These are phyloP conservation scores for Pleurotus tuoliensis DNA, from an alignment of 768 basidiomycete genomes.

Conservation along the genomic window DNA sequence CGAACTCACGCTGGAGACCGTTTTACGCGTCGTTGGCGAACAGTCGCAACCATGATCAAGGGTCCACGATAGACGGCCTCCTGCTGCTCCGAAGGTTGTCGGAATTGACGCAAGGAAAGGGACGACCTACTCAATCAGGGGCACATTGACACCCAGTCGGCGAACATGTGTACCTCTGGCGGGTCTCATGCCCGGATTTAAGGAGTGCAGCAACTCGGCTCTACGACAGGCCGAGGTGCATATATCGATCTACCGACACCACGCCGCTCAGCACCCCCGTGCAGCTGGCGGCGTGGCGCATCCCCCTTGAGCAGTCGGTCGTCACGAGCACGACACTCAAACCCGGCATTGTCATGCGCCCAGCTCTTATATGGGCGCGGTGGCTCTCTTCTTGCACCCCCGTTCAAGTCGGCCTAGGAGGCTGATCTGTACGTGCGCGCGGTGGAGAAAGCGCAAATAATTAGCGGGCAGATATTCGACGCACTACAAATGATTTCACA, in stretches of 20 bases:
- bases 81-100: too few relatives aligned
- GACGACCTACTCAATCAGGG: too few relatives aligned
- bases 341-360: slow-evolving; percentile 40
- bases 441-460: slow-evolving; percentile 32
- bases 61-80: too few relatives aligned
- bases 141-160: too few relatives aligned
- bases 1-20: too few relatives aligned
- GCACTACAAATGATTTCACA: slow-evolving; percentile 30
- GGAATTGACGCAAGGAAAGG: too few relatives aligned
- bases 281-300: slow-evolving; percentile 28
- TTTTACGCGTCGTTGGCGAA: too few relatives aligned
- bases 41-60: too few relatives aligned
- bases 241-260: slow-evolving; percentile 19
- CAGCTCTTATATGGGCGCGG: slow-evolving; percentile 39
- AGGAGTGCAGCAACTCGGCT: too few relatives aligned
- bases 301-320: slow-evolving; percentile 27
- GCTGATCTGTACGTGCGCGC: slow-evolving; percentile 38
- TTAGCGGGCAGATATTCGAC: slow-evolving; percentile 37
- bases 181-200: too few relatives aligned
- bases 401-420: slow-evolving; percentile 27
- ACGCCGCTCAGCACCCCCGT: slow-evolving; percentile 23
- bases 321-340: slow-evolving; percentile 24
- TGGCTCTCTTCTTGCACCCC: slow-evolving; percentile 28
- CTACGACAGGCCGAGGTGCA: too few relatives aligned
- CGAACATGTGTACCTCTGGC: too few relatives aligned